A percentile compares a stretch with the other conserved stretches of the same genome.
Conservation (phyloP, 108 stramenopile species). For the Mediolabrus comicus region DNA sequence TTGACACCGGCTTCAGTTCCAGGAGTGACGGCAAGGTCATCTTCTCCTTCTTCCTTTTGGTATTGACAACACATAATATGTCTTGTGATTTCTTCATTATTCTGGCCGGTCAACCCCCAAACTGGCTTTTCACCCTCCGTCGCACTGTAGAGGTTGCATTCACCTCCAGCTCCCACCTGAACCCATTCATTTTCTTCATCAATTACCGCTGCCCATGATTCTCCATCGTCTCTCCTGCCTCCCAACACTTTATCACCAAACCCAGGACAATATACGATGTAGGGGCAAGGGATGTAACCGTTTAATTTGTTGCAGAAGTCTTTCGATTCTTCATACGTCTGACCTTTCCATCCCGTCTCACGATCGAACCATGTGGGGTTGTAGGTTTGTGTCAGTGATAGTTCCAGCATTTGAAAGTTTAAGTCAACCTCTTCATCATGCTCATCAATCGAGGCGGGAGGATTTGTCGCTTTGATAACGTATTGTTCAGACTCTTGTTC, state of each 20-base stretch:
- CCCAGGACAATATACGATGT: constrained; percentile 20
- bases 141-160: constrained; percentile 23
- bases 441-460: background rate
- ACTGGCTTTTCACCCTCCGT: constrained; percentile 3
- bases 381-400: constrained; percentile 6
- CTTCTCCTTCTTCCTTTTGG: background rate
- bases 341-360: constrained; percentile 17
- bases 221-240: constrained; percentile 24
- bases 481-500: constrained; percentile 2
- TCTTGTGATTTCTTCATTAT: constrained; percentile 24
- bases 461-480: constrained; percentile 15
- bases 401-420: constrained; percentile 1
- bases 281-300: constrained; percentile 21
- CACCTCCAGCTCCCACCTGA: constrained; percentile 22
- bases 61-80: constrained; percentile 22
- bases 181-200: constrained; percentile 43
- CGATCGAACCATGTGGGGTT: constrained; percentile 28
- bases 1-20: background rate
- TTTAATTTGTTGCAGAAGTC: constrained; percentile 13
- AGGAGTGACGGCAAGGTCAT: background rate
- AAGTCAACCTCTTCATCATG: background rate
- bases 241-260: constrained; percentile 4
- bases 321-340: constrained; percentile 13
- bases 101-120: constrained; percentile 26
- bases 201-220: constrained; percentile 38